Evolutionary conservation across 139 green algal species (phyloP).

Genomic region (Spirogloea muscicola): DNA sequence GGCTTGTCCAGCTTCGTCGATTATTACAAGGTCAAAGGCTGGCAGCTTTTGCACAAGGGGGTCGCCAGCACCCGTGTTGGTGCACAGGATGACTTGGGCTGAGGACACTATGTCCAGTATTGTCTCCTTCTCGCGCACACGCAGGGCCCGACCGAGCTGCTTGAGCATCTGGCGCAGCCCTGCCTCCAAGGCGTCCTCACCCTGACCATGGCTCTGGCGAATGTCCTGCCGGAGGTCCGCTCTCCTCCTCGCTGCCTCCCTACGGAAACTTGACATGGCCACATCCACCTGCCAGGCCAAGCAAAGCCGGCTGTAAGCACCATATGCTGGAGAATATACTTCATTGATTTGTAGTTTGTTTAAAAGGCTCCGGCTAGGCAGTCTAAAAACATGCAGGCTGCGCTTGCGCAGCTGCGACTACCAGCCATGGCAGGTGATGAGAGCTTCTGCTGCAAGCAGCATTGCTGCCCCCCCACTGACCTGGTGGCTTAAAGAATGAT

Average conservation of each 20-base stretch:
- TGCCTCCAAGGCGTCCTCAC: neutral
- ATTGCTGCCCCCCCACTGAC: too few species aligned
- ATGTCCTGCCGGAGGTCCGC: conserved; percentile 24
- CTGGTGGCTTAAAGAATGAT: neutral
- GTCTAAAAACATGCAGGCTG: too few species aligned
- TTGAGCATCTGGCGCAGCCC: conserved; percentile 13
- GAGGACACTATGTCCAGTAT: neutral
- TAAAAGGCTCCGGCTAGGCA: too few species aligned
- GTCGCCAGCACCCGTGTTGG: conserved; percentile 37
- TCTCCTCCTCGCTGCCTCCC: conserved; percentile 4
- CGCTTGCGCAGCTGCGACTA: too few species aligned
- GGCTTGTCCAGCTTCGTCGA: conserved; percentile 56
- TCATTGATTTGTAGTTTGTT: too few species aligned
- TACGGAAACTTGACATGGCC: neutral
- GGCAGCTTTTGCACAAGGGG: conserved; percentile 23
- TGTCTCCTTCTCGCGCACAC: conserved; percentile 14
- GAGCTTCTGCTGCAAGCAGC: too few species aligned
- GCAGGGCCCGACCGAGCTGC: neutral
- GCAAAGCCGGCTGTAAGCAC: too few species aligned
- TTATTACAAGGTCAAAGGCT: conserved; percentile 49
- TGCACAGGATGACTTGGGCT: conserved; percentile 50
- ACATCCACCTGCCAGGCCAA: conserved; percentile 29
- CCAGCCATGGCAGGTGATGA: too few species aligned
- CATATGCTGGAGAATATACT: too few species aligned
- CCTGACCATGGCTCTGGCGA: neutral